These are phyloP conservation scores for Ceratocystis lukuohia DNA, from an alignment of 2,329 filamentous ascomycete species.

Conservation along the genomic window DNA sequence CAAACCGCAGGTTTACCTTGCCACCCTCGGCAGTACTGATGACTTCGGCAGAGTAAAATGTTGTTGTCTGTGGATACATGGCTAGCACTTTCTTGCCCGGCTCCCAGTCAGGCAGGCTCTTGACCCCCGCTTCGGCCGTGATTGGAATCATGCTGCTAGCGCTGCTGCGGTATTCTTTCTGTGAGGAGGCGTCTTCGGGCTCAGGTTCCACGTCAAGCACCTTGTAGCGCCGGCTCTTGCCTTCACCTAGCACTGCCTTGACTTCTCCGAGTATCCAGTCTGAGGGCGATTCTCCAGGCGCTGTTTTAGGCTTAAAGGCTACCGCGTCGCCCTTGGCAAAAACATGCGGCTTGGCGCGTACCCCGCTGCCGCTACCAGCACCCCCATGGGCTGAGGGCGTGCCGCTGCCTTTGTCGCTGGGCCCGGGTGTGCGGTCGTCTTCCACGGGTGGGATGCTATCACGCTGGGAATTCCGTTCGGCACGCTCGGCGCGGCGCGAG, in stretches of 20 bases:
- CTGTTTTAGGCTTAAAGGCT: constrained; percentile 48
- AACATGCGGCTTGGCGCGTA: constrained; percentile 36
- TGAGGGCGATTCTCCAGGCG: constrained; percentile 33
- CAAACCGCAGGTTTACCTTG: constrained; percentile 57
- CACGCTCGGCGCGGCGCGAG: constrained; percentile 25
- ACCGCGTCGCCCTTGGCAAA: constrained; percentile 52
- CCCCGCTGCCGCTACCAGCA: constrained; percentile 26
- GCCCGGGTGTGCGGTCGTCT: constrained; percentile 30
- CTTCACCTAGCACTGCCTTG: constrained; percentile 59
- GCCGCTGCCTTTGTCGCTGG: constrained; percentile 31
- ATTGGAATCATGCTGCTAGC: constrained; percentile 68
- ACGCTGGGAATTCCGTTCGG: constrained; percentile 27
- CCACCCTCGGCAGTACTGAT: constrained; percentile 41
- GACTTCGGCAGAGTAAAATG: constrained; percentile 74
- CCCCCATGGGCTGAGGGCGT: neutral
- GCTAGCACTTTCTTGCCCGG: constrained; percentile 61
- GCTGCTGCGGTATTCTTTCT: constrained; percentile 55
- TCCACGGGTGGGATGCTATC: constrained; percentile 36
- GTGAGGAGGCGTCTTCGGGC: constrained; percentile 50
- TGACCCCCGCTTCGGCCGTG: constrained; percentile 38
- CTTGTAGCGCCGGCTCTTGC: constrained; percentile 64
- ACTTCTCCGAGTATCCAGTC: constrained; percentile 71
- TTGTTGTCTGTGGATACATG: constrained; percentile 70
- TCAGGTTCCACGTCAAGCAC: constrained; percentile 71
- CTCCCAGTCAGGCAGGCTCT: constrained; percentile 46